Conservation (phyloP, 441 rosid genomes). For the Pelargonium australe region DNA sequence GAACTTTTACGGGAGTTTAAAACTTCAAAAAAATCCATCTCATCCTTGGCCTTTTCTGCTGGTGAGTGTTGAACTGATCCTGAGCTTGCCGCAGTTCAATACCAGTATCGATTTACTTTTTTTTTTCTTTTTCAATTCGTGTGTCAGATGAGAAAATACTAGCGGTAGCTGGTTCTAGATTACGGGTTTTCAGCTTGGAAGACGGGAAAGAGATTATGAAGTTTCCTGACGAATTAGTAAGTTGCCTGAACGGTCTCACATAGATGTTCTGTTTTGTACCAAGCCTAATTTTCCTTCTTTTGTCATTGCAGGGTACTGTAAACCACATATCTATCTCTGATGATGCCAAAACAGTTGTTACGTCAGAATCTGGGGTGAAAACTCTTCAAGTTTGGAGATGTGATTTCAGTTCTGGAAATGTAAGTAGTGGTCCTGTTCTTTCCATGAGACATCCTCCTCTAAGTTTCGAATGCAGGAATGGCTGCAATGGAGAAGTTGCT, state of each 20-base stretch:
- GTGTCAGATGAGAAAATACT: slow-evolving; percentile 32
- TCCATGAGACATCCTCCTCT: slow-evolving; percentile 28
- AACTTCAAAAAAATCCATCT: slow-evolving; percentile 33
- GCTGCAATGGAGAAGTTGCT: slow-evolving; percentile 18
- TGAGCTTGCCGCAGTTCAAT: slow-evolving; percentile 1
- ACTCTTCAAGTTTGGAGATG: slow-evolving; percentile 36
- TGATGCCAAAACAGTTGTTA: slow-evolving; percentile 32
- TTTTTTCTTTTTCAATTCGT: slow-evolving; percentile 7
- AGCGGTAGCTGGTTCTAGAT: slow-evolving; percentile 25
- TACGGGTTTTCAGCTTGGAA: slow-evolving; percentile 28
- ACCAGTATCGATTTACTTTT: background rate
- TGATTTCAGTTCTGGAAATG: slow-evolving; percentile 29
- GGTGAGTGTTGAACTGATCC: slow-evolving; percentile 22
- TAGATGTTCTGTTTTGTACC: background rate
- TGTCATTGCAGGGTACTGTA: slow-evolving; percentile 30
- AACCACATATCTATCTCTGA: slow-evolving; percentile 32
- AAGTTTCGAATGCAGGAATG: slow-evolving; percentile 29
- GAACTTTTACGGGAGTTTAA: slow-evolving; percentile 29
- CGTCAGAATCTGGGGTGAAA: slow-evolving; percentile 32
- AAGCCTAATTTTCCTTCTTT: background rate
- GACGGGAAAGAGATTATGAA: slow-evolving; percentile 38
- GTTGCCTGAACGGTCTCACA: slow-evolving; percentile 13
- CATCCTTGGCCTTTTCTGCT: slow-evolving; percentile 30
- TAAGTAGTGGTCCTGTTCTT: slow-evolving; percentile 28
- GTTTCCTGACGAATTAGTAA: slow-evolving; percentile 31